Evolutionary conservation across 2,329 filamentous ascomycete genomes (phyloP), one percentile per base, ranked within the genome.

Genomic region (Diaporthe vaccinii): DNA sequence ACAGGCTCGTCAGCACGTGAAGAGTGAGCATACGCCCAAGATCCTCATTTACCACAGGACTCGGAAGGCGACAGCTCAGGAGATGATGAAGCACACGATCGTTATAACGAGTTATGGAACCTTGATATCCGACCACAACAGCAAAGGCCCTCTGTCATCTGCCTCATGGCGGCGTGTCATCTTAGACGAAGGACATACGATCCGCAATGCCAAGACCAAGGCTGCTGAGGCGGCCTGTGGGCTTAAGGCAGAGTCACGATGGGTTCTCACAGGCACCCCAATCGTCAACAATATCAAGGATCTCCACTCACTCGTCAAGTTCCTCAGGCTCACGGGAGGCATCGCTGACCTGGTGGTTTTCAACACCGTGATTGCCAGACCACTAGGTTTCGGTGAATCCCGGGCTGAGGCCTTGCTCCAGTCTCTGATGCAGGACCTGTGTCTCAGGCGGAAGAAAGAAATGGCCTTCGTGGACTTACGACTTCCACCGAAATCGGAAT

Each of bases 391-490:
- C 8, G 91, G 90, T 1, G 88, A 92, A 22, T 82, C 84, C 1
- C 85, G 87, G 46, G 93, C 92, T 17, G 91, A 91, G 65, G 83
- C 88, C 15, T 85, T 96, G 4, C 87, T 97, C 4, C 93, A 96
- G 80, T 89, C 91, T 7, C 87, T 98, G 59, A 96, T 98, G 91
- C 88, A 89, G n/a, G 92, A 93, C 25, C 89, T 98, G 62, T 97
- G 94, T 79, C 87, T 98, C 31, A 91, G 95, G 51, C 91, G 95
- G 51, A 93, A 92, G 83, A 98, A 98, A 82, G 93, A 96, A 74
- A 98, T 98, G 95, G 89, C 89, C 7, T 98, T 97, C 80, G 90
- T 98, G 71, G 94, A 98, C 78, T 86, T 98, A 28, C 93, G 92
- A 77, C 87, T 98, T 12, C 95, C 95, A 0, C 87, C 91, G 20